A percentile compares a stretch with the other conserved stretches of the same genome.
phyloP scores from a whole-genome alignment of 2,329 filamentous ascomycete genomes.

The Aspergillus fischeri region DNA sequence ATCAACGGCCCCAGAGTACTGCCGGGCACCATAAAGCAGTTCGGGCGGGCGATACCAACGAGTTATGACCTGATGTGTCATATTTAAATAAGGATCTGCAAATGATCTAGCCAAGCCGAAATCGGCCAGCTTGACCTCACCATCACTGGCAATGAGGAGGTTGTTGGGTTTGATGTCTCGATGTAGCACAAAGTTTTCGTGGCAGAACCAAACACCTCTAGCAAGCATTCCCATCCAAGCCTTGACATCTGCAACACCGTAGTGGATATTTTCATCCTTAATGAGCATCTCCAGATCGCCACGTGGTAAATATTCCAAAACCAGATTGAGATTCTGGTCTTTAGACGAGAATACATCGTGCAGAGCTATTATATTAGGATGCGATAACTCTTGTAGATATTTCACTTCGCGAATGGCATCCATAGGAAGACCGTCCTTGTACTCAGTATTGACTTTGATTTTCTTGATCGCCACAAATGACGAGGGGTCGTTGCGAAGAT shows the following conservation, averaged over 20 bases:
- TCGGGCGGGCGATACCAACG: constrained; percentile 96
- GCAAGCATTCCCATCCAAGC: constrained; percentile 98
- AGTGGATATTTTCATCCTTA: constrained; percentile 76
- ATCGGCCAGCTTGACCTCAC: constrained; percentile 93
- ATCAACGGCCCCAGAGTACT: constrained; percentile 88
- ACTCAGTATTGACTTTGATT: constrained; percentile 55
- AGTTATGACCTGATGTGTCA: constrained; percentile 95
- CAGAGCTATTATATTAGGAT: constrained; percentile 92
- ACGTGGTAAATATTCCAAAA: constrained; percentile 89
- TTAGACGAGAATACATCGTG: constrained; percentile 93
- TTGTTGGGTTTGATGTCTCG: constrained; percentile 99
- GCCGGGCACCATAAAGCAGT: constrained; percentile 81
- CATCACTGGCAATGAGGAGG: constrained; percentile 85
- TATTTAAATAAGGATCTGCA: constrained; percentile 78
- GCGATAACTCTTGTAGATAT: constrained; percentile 86
- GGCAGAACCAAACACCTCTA: constrained; percentile 91
- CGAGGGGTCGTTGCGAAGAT: constrained; percentile 66
- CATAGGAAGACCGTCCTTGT: constrained; percentile 85
- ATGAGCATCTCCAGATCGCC: constrained; percentile 95
- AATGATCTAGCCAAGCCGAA: constrained; percentile 91
- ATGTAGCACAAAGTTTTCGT: constrained; percentile 89
- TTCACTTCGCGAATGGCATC: constrained; percentile 96
- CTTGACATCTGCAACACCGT: constrained; percentile 88
- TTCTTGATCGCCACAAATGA: constrained; percentile 68
- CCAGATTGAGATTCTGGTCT: constrained; percentile 92